A percentile compares a stretch with the other conserved stretches of the same genome.
These are phyloP conservation scores for Penicillium turbatum DNA, from an alignment of 495 filamentous ascomycete species.

Conservation along the genomic window DNA sequence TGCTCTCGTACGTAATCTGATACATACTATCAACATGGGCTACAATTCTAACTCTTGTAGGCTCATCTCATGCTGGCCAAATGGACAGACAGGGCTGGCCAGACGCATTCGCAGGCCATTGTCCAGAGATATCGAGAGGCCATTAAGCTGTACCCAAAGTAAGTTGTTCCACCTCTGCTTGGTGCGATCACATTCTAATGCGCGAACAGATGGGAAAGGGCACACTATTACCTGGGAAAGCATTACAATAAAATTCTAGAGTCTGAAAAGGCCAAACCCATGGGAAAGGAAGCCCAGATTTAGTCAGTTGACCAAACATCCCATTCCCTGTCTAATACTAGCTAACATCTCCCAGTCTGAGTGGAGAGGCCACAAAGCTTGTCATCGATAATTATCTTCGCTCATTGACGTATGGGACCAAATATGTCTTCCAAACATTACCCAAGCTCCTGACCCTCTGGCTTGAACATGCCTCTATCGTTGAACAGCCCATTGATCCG, in stretches of 20 bases:
- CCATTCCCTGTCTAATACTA: neutral
- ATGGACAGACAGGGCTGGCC: constrained; percentile 90
- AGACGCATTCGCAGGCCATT: constrained; percentile 75
- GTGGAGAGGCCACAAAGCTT: constrained; percentile 78
- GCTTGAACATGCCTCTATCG: constrained; percentile 80
- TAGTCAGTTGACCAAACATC: constrained; percentile 35
- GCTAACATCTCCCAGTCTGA: constrained; percentile 35
- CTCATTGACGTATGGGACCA: constrained; percentile 79
- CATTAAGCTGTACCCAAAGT: constrained; percentile 44
- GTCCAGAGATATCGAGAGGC: constrained; percentile 76
- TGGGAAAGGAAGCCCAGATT: constrained; percentile 55
- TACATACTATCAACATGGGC: neutral
- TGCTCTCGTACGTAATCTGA: constrained; percentile 34
- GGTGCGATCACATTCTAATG: constrained; percentile 8
- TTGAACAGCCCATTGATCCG: constrained; percentile 62
- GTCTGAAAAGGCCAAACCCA: constrained; percentile 72
- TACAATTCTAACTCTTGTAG: constrained; percentile 20
- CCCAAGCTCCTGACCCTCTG: constrained; percentile 88
- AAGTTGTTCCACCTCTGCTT: neutral
- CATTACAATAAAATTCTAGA: constrained; percentile 97
- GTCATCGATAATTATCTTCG: constrained; percentile 91
- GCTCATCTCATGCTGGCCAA: constrained; percentile 88
- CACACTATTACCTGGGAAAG: constrained; percentile 92
- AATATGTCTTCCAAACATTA: constrained; percentile 91
- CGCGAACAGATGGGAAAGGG: constrained; percentile 77